phyloP scores from a whole-genome alignment of 192 early-diverging fungal genomes.

The Dispira simplex region DNA sequence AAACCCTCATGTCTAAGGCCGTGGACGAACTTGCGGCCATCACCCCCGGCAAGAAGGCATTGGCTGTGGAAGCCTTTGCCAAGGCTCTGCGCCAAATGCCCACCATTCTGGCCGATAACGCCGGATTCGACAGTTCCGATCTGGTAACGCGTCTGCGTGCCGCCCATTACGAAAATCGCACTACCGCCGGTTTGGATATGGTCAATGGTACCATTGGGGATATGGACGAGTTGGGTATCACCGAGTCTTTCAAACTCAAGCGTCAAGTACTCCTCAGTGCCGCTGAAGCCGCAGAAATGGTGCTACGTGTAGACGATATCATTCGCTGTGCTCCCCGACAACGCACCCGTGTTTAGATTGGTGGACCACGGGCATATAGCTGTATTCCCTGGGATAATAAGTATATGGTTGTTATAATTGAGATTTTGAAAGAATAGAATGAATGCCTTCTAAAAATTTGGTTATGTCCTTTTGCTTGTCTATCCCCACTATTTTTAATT shows the following conservation, averaged over 20 bases:
- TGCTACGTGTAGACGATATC: slow-evolving; percentile 96
- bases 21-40: slow-evolving; percentile 85
- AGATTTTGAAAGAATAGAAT: too few species aligned
- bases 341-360: slow-evolving; percentile 12
- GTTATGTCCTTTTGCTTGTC: too few species aligned
- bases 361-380: too few species aligned
- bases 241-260: slow-evolving; percentile 96
- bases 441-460: too few species aligned
- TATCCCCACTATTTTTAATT: too few species aligned
- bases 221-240: slow-evolving; percentile 75
- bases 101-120: slow-evolving; percentile 94
- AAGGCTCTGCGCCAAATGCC: slow-evolving; percentile 91
- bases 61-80: slow-evolving; percentile 92
- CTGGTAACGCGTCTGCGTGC: slow-evolving; percentile 87
- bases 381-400: too few species aligned
- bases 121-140: slow-evolving; percentile 89
- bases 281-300: slow-evolving; percentile 93
- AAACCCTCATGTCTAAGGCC: slow-evolving; percentile 95
- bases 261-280: slow-evolving; percentile 83
- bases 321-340: slow-evolving; percentile 75
- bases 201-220: slow-evolving; percentile 61
- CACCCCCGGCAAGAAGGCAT: slow-evolving; percentile 88
- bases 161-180: slow-evolving; percentile 76
- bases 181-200: slow-evolving; percentile 76
- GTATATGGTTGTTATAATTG: too few species aligned